These are phyloP conservation scores for Candida yuanshanica DNA, from an alignment of 805 yeast species.

Conservation along the genomic window DNA sequence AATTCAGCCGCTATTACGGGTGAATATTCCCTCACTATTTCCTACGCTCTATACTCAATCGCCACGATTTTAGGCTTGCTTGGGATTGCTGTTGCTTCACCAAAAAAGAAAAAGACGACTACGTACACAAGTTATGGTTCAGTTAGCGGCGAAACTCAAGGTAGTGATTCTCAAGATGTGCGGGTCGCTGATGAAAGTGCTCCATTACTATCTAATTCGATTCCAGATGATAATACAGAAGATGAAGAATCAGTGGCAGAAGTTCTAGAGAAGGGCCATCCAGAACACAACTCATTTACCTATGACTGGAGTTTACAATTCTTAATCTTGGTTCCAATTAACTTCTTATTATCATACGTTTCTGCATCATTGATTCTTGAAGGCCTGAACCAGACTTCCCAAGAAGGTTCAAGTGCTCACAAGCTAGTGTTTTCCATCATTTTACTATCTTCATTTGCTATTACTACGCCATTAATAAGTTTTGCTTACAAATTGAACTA, in stretches of 20 bases:
- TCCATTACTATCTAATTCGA: conserved; percentile 26
- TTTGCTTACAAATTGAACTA: conserved; percentile 65
- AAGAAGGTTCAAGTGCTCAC: conserved; percentile 51
- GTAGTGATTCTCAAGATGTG: conserved; percentile 8
- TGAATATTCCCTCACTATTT: conserved; percentile 40
- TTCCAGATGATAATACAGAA: conserved; percentile 12
- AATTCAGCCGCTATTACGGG: conserved; percentile 41
- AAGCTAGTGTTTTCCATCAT: conserved; percentile 31
- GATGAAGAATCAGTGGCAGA: conserved; percentile 5
- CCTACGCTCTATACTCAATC: conserved; percentile 41
- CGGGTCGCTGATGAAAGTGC: conserved; percentile 25
- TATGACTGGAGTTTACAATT: conserved; percentile 84
- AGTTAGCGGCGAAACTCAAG: conserved; percentile 5
- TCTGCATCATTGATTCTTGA: conserved; percentile 50
- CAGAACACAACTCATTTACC: conserved; percentile 36
- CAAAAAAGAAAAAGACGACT: conserved; percentile 4
- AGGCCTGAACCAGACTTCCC: conserved; percentile 65
- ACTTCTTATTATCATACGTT: conserved; percentile 46
- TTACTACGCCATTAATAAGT: conserved; percentile 54
- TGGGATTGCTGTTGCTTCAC: conserved; percentile 28
- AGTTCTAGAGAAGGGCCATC: conserved; percentile 11
- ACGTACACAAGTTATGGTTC: conserved; percentile 6
- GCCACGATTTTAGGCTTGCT: conserved; percentile 49
- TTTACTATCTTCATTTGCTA: conserved; percentile 28
- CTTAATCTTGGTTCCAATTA: conserved; percentile 59